Percentiles rank a stretch among this genome's conserved stretches.
These are phyloP conservation scores for Chlamydomonas sp. DNA, from an alignment of 139 green algal species.

Conservation along the genomic window DNA sequence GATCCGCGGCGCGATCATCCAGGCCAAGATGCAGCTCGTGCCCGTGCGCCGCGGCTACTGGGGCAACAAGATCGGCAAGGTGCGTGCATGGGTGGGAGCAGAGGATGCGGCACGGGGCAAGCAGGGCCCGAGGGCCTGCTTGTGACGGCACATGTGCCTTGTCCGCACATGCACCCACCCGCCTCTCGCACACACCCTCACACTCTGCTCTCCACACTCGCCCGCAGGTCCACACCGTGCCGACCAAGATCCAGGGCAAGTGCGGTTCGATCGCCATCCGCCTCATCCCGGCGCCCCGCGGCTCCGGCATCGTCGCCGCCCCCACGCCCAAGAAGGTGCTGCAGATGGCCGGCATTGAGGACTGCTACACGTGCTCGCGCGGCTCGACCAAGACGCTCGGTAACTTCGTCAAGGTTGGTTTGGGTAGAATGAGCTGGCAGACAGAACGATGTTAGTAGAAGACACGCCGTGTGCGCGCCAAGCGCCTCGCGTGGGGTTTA, in stretches of 20 bases:
- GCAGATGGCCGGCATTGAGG: conserved; percentile 97
- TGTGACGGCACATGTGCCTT: too few relatives aligned
- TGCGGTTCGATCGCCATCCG: conserved; percentile 93
- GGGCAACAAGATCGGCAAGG: conserved; percentile 95
- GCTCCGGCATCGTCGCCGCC: conserved; percentile 95
- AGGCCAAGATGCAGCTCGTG: conserved; percentile 91
- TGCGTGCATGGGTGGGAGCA: too few relatives aligned
- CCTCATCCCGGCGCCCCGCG: conserved; percentile 93
- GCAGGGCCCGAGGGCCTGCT: too few relatives aligned
- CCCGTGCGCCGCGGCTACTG: conserved; percentile 97
- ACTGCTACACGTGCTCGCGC: conserved; percentile 95
- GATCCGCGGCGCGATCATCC: conserved; percentile 96
- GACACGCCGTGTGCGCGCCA: too few relatives aligned
- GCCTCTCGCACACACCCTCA: too few relatives aligned
- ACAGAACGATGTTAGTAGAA: too few relatives aligned
- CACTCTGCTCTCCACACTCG: too few relatives aligned
- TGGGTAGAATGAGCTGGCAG: too few relatives aligned
- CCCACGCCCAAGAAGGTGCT: conserved; percentile 96
- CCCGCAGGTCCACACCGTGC: conserved; percentile 85
- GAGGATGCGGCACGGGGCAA: too few relatives aligned
- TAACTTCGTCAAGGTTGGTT: conserved; percentile 90
- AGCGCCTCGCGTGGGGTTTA: too few relatives aligned
- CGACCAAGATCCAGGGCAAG: conserved; percentile 91
- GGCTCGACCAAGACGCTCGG: conserved; percentile 95
- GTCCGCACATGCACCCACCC: too few relatives aligned